Evolutionary conservation across 1,139 yeast genomes (phyloP), one percentile per base, ranked within the genome.

Genomic region (Torulaspora pretoriensis): DNA sequence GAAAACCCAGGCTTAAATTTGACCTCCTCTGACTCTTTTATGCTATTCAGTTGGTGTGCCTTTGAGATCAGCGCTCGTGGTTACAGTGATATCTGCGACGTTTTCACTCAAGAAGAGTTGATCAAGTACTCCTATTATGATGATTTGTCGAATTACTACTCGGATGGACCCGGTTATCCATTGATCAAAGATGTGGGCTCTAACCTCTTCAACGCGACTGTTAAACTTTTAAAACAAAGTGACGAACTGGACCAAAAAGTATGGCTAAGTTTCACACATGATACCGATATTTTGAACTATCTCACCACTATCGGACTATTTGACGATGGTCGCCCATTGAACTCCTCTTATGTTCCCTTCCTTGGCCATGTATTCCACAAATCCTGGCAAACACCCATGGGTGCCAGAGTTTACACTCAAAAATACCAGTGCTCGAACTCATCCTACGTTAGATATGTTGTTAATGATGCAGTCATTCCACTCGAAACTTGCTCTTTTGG

Each of bases 401-500:
- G 80, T 24, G 81, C 78, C 10, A 71, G 80, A 54, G 54, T 78
- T 26, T 66, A 71, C 46, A 64, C 77, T 22, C 85, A 80, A 61
- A 73, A 77, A 54, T 71, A 73, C 54, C 60, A 63, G 41, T 73
- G 78, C 54, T 29, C 51, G 40, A 48, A 60, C 53, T 38, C 59
- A 53, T 39, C 71, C 13, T 80, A 65, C 59, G 77, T 79, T 6
- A 70, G 86, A 56, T 70, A 71, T 46, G 65, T 79, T 31, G 64
- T 79, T 35, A 80, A 80, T 57, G 83, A 78, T 53, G 81, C 82
- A 1, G 83, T 80, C 7, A 67, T 75, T 36, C 83, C 85, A 1
- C 61, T 77, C 35, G 71, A 72, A 10, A 63, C 60, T 23, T 80
- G 84, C 61, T 67, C 68, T 39, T 51, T 57, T 40, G 86, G 86